Base-by-base conservation (phyloP, 768 basidiomycete species). In the Rhodotorula taiwanensis region DNA sequence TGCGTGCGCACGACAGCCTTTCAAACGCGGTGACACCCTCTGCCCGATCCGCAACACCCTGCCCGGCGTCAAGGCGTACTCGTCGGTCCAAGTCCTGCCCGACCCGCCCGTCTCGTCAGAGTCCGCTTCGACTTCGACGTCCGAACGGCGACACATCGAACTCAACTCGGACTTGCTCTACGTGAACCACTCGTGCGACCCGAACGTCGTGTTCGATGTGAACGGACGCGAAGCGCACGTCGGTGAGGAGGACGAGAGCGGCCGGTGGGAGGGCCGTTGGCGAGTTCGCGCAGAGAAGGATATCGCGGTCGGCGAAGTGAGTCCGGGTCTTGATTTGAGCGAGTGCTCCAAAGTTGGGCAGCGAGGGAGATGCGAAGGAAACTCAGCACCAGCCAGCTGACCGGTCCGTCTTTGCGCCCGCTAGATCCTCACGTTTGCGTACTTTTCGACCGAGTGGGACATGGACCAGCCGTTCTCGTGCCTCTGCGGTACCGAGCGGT, bases 361-460 rank as follows among this genome's bases (percentile, higher is more conserved):
- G n/a, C n/a, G n/a, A n/a, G n/a, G n/a, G n/a, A n/a, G n/a, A n/a
- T n/a, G n/a, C n/a, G n/a, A n/a, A n/a, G n/a, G n/a, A n/a, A n/a
- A n/a, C n/a, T n/a, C n/a, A n/a, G n/a, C n/a, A n/a, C n/a, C n/a
- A n/a, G n/a, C n/a, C n/a, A n/a, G n/a, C n/a, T n/a, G n/a, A n/a
- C n/a, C n/a, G n/a, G n/a, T n/a, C n/a, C n/a, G n/a, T n/a, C n/a
- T n/a, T n/a, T n/a, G n/a, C 33, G n/a, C 52, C 15, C 18, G 14
- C 1, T 55, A 68, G 58, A 64, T 72, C 75, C 77, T 84, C 58
- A 82, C 81, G 4, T 84, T 81, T 71, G 85, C 84, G 72, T 85
- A 85, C 72, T 84, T 84, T 23, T 81, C 80, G 69, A 85, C 83
- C 21, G 84, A 86, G 71, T 86, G 84, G 84, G 79, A 82, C 50